Conservation (phyloP, 352 stramenopile species). For the Phytophthora capsici region DNA sequence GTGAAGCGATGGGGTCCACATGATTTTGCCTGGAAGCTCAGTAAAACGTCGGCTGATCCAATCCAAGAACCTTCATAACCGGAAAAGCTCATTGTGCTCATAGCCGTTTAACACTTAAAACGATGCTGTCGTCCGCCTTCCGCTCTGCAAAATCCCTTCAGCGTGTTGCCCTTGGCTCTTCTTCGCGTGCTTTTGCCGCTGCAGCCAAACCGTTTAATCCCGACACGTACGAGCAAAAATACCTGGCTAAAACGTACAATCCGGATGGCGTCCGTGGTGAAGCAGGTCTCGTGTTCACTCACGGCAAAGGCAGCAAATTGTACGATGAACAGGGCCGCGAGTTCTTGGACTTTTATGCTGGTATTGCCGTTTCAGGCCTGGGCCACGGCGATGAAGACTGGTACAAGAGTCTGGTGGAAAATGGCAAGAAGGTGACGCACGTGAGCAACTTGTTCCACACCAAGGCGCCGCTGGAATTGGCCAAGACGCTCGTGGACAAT, state of each 20-base stretch:
- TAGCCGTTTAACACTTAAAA: conserved; percentile 13
- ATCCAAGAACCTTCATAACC: conserved; percentile 16
- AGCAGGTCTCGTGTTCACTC: conserved; percentile 74
- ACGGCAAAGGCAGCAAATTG: conserved; percentile 92
- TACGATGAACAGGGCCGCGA: conserved; percentile 86
- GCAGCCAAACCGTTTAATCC: conserved; percentile 48
- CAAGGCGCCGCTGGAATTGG: conserved; percentile 92
- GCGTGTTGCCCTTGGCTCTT: conserved; percentile 9
- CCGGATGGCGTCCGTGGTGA: conserved; percentile 72
- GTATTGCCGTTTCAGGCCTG: conserved; percentile 90
- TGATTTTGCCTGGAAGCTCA: conserved; percentile 13
- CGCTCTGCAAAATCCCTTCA: conserved; percentile 26
- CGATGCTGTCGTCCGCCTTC: conserved; percentile 28
- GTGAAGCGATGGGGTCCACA: conserved; percentile 19
- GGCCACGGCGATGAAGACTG: conserved; percentile 92
- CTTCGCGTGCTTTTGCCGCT: conserved; percentile 37
- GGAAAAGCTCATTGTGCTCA: conserved; percentile 23
- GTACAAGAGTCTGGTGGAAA: conserved; percentile 71
- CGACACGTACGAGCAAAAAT: conserved; percentile 81
- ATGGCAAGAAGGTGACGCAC: conserved; percentile 91
- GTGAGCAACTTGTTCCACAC: conserved; percentile 98
- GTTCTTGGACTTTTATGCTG: conserved; percentile 95
- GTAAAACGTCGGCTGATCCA: not conserved
- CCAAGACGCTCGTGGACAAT: conserved; percentile 95
- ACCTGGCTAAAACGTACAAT: conserved; percentile 88